Conservation (phyloP, 768 basidiomycete genomes). For the Suillus alpinus region DNA sequence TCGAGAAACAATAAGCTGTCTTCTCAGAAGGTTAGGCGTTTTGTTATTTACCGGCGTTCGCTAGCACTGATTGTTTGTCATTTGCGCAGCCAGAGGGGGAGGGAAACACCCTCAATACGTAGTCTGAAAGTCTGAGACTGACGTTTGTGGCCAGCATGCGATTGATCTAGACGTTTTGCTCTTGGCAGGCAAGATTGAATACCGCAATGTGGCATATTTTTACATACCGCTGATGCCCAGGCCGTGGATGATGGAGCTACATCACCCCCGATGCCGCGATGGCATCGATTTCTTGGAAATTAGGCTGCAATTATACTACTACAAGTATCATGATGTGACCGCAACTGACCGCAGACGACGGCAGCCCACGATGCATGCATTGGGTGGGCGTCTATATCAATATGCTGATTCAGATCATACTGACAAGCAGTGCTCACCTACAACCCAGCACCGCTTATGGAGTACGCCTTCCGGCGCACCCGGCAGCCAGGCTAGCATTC, state of each 20-base stretch:
- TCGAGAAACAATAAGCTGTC: neutral
- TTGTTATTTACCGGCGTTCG: neutral
- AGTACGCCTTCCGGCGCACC: neutral
- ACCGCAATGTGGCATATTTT: neutral
- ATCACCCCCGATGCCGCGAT: neutral
- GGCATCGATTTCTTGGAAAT: neutral
- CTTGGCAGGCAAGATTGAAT: neutral
- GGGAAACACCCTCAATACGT: neutral
- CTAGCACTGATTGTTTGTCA: neutral
- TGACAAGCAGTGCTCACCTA: neutral
- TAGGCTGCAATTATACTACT: neutral
- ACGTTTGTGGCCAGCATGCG: neutral
- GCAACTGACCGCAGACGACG: neutral
- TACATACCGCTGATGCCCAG: neutral
- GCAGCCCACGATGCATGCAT: neutral
- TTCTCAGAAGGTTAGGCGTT: neutral
- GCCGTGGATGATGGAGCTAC: neutral
- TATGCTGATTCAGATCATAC: neutral
- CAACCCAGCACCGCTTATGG: neutral
- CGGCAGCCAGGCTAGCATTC: no score
- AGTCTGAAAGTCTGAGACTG: neutral
- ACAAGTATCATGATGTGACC: neutral
- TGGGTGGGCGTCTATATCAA: neutral
- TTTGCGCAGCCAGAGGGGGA: neutral
- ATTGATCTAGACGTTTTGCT: neutral